Evolutionary conservation across 441 rosid species (phyloP), one percentile per base, ranked within the genome.

Genomic region (Euphorbia schlechtendalii): DNA sequence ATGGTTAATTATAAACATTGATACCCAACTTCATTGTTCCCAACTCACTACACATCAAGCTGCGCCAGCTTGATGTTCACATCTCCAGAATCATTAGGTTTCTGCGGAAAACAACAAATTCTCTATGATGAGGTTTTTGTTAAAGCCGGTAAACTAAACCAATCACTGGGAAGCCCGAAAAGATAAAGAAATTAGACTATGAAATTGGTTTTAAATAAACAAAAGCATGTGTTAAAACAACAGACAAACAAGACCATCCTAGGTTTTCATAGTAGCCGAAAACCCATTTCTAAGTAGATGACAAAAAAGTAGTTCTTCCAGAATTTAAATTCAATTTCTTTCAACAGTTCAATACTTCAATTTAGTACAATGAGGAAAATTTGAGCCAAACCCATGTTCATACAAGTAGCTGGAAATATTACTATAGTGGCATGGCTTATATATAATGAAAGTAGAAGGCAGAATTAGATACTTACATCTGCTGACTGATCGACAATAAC

Each of bases 381-480:
- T 49, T n/a, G 54, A 49, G 54, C 8, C 8, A 20, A 49, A 4
- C 21, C 24, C 7, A 49, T n/a, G 7, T 49, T 0, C 4, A 7
- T 5, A 20, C 54, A 49, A 49, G 27, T 52, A 52, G 56, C 56
- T 52, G 14, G 27, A 21, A 8, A n/a, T n/a, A n/a, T n/a, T n/a
- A n/a, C n/a, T n/a, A 20, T 20, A 20, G 56, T 27, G 22, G 22
- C 27, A 52, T 52, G 56, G 56, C 56, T 8, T 46, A 46, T 7
- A n/a, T 49, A 49, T 49, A 32, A 18, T 17, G 0, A 3, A 38
- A 15, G 17, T 8, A 24, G 11, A 32, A 25, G 59, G 56, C 58
- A 59, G 38, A 75, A 52, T 30, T 11, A 36, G 54, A 59, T 68
- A 82, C 93, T 83, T 81, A 88, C 97, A 65, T 80, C 80, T 46